Conservation (phyloP, 1,139 yeast genomes). For the Pichia sp. region DNA sequence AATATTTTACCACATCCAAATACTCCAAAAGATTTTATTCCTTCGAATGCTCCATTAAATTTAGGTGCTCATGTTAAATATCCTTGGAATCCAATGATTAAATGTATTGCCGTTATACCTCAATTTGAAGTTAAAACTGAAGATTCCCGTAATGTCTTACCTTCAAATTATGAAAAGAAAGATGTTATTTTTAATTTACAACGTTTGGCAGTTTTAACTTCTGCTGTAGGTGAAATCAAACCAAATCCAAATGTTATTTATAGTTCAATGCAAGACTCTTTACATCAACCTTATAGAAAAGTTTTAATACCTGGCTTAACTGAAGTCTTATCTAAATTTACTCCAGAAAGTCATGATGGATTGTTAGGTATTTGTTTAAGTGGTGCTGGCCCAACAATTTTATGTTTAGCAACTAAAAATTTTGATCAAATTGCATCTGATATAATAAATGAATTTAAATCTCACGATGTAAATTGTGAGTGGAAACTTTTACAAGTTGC, state of each 20-base stretch:
- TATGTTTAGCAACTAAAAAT: constrained; percentile 85
- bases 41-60: constrained; percentile 76
- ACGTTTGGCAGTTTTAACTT: constrained; percentile 65
- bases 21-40: constrained; percentile 35
- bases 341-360: constrained; percentile 79
- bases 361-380: constrained; percentile 89
- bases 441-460: constrained; percentile 62
- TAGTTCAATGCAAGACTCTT: constrained; percentile 93
- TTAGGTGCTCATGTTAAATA: constrained; percentile 89
- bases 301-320: constrained; percentile 85
- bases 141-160: constrained; percentile 81
- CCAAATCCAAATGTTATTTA: constrained; percentile 80
- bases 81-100: constrained; percentile 73
- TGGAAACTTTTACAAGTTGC: constrained; percentile 88
- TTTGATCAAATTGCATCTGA: constrained; percentile 78
- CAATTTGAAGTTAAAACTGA: constrained; percentile 93
- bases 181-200: constrained; percentile 88
- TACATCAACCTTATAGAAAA: constrained; percentile 94
- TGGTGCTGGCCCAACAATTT: constrained; percentile 97
- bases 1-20: constrained; percentile 68
- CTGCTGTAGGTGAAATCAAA: constrained; percentile 76
- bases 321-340: constrained; percentile 72
- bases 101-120: constrained; percentile 88
- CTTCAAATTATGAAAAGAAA: constrained; percentile 66
- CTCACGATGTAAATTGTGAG: constrained; percentile 62